A percentile compares a stretch with the other conserved stretches of the same genome.
Evolutionary conservation across 192 early-diverging fungal species (phyloP).

Genomic region (Coemansia sp.): DNA sequence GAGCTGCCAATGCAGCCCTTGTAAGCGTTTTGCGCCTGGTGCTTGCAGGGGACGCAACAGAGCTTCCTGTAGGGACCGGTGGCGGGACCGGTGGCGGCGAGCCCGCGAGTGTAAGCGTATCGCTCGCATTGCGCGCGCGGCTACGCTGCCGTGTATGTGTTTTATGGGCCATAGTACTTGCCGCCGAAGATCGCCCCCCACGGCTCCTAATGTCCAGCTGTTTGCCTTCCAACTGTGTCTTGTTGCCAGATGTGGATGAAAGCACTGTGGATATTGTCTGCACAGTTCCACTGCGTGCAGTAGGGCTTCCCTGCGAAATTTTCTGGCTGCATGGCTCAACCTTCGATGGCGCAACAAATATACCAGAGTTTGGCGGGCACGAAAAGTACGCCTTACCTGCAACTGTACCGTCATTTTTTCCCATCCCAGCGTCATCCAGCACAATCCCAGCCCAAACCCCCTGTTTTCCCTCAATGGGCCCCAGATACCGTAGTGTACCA

Average conservation of each 20-base stretch:
- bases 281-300: not conserved
- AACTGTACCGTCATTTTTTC: slow-evolving; percentile 78
- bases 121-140: slow-evolving; percentile 25
- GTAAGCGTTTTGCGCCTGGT: slow-evolving; percentile 38
- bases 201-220: not conserved
- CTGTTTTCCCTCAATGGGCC: slow-evolving; percentile 69
- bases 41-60: slow-evolving; percentile 15
- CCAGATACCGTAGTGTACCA: slow-evolving; percentile 72
- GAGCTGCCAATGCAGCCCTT: slow-evolving; percentile 6
- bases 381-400: slow-evolving; percentile 68
- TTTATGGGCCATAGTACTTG: not conserved
- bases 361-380: slow-evolving; percentile 66
- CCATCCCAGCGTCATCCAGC: slow-evolving; percentile 66
- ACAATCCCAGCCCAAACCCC: slow-evolving; percentile 81
- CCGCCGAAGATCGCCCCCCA: not conserved
- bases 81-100: not conserved
- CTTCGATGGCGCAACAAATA: slow-evolving; percentile 72
- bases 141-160: slow-evolving; percentile 5
- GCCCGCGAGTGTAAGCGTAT: slow-evolving; percentile 9
- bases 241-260: slow-evolving; percentile 1
- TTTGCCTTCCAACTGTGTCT: not conserved
- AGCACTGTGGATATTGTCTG: slow-evolving; percentile 14
- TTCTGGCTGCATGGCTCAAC: slow-evolving; percentile 16
- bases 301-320: not conserved
- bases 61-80: slow-evolving; percentile 1